Percentiles rank a stretch among this genome's conserved stretches.
Conservation (phyloP, 441 rosid species). For the Erodium trifolium region DNA sequence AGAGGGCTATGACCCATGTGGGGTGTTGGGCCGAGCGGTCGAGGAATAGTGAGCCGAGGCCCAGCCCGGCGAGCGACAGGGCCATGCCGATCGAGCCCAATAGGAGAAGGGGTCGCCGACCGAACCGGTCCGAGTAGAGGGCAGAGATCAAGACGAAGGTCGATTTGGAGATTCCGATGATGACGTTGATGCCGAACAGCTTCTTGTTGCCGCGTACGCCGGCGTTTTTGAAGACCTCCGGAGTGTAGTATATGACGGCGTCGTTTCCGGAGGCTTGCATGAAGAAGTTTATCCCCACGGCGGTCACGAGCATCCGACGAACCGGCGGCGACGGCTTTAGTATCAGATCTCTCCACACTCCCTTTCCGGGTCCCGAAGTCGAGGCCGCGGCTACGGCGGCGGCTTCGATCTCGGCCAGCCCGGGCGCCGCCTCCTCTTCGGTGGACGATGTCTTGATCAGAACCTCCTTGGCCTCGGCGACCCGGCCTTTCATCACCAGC, state of each 20-base stretch:
- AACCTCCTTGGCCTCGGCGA: conserved; percentile 34
- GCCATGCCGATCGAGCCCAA: conserved; percentile 48
- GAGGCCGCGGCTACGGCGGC: neutral
- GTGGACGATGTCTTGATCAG: conserved; percentile 37
- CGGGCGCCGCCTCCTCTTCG: conserved; percentile 37
- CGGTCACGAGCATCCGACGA: conserved; percentile 35
- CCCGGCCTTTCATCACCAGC: conserved; percentile 38
- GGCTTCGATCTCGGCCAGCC: conserved; percentile 34
- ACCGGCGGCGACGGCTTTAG: conserved; percentile 34
- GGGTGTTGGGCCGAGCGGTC: conserved; percentile 24
- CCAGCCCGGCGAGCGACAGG: conserved; percentile 31
- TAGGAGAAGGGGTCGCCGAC: conserved; percentile 49
- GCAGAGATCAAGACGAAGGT: conserved; percentile 43
- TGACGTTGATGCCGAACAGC: conserved; percentile 35
- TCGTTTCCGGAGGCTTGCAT: conserved; percentile 69
- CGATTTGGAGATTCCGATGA: conserved; percentile 46
- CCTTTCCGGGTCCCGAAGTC: conserved; percentile 21
- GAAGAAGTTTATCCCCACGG: conserved; percentile 52
- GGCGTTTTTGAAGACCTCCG: neutral
- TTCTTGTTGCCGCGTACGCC: neutral
- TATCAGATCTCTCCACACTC: conserved; percentile 43
- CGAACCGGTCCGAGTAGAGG: conserved; percentile 39
- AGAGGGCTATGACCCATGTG: conserved; percentile 26
- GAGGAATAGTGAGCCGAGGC: conserved; percentile 40
- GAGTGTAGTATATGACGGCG: conserved; percentile 36